Evolutionary conservation across 768 basidiomycete genomes (phyloP).

Genomic region (Tricholoma matsutake): DNA sequence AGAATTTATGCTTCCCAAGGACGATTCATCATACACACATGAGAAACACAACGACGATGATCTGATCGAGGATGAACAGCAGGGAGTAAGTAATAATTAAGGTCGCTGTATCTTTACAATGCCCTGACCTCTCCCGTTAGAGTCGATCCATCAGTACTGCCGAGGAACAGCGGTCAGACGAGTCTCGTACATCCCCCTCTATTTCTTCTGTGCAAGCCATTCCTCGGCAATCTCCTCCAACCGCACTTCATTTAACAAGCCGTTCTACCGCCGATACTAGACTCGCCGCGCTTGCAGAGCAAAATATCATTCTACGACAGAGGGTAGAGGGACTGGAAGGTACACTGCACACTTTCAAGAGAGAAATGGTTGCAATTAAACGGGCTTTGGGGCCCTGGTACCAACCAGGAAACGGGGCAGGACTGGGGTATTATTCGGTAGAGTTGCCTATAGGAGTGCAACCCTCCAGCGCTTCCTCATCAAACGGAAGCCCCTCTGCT

Average conservation of each 20-base stretch:
- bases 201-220: background rate
- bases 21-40: background rate
- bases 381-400: slow-evolving; percentile 56
- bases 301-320: slow-evolving; percentile 63
- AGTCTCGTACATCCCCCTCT: background rate
- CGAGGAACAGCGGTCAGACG: background rate
- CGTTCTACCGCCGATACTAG: slow-evolving; percentile 12
- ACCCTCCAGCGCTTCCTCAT: slow-evolving; percentile 27
- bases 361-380: slow-evolving; percentile 55
- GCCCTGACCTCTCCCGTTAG: background rate
- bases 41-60: slow-evolving; percentile 7
- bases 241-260: background rate
- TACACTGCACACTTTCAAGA: slow-evolving; percentile 44
- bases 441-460: slow-evolving; percentile 24
- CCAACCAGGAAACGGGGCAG: slow-evolving; percentile 11
- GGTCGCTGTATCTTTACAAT: background rate
- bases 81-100: background rate
- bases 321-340: slow-evolving; percentile 59
- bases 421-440: slow-evolving; percentile 11
- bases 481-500: background rate
- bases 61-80: background rate
- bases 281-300: slow-evolving; percentile 46
- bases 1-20: slow-evolving; percentile 17
- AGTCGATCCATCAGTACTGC: background rate
- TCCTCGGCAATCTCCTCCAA: background rate